A percentile compares a stretch with the other conserved stretches of the same genome.
Evolutionary conservation across 2,329 filamentous ascomycete species (phyloP).

Genomic region (Fusarium temperatum): DNA sequence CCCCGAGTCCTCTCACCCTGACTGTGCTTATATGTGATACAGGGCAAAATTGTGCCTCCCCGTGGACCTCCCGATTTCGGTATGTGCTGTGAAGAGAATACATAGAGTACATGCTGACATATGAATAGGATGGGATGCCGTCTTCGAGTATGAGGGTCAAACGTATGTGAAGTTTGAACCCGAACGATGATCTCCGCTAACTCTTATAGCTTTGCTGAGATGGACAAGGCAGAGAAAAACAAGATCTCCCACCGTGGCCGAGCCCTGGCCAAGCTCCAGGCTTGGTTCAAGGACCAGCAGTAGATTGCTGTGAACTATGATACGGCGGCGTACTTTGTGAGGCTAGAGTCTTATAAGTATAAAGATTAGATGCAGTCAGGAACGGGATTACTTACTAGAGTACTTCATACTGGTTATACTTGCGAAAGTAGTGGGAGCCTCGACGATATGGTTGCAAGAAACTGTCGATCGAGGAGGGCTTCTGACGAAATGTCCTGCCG

Average conservation of each 20-base stretch:
- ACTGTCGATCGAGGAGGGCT: conserved; percentile 48
- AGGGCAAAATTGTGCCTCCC: conserved; percentile 83
- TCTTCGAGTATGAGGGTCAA: conserved; percentile 92
- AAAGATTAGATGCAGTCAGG: background rate
- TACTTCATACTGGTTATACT: conserved; percentile 81
- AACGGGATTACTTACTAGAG: conserved; percentile 65
- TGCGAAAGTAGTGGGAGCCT: conserved; percentile 71
- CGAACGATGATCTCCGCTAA: conserved; percentile 4
- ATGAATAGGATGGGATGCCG: conserved; percentile 85
- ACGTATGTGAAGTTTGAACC: conserved; percentile 62
- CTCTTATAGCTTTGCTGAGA: conserved; percentile 79
- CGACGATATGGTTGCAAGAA: conserved; percentile 79
- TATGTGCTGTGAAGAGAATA: conserved; percentile 49
- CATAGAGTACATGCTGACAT: conserved; percentile 16
- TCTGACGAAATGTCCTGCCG: conserved; percentile 56
- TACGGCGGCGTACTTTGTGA: conserved; percentile 27
- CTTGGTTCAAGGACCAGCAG: conserved; percentile 71
- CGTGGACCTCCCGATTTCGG: conserved; percentile 85
- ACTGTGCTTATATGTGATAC: background rate
- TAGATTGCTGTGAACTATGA: background rate
- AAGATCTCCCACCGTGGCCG: conserved; percentile 89
- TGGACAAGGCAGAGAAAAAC: conserved; percentile 90
- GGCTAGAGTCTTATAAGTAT: conserved; percentile 18
- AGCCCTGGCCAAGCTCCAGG: conserved; percentile 86
- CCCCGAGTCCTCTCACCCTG: background rate